Base-by-base conservation (phyloP, 2,329 filamentous ascomycete species). In the Neonectria neomacrospora region DNA sequence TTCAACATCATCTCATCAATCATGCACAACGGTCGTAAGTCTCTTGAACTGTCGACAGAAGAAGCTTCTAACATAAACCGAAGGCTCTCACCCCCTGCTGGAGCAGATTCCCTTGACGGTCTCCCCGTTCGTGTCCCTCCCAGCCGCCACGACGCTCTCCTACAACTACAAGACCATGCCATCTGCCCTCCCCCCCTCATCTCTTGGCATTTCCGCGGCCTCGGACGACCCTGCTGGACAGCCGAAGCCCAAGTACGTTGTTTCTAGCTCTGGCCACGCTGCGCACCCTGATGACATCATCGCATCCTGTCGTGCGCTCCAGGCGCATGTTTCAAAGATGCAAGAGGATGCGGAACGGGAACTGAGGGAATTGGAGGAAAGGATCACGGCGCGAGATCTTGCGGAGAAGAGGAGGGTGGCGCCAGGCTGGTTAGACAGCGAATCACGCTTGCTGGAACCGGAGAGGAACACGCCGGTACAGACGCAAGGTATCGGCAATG, bases 101-200 rank as follows among this genome's bases (percentile, higher is more conserved):
- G 92, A 94, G 69, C 96, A 99, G 81, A 89, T 98, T 42, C 94
- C 96, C 30, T 83, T 99, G 58, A 96, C 94, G 53, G 94, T 98
- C 47, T 97, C 95, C 3, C 96, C 96, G 26, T 97, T 97, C 82
- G 88, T 98, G 73, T 91, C 91, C 64, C 90, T 99, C 32, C 96
- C 96, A 11, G 91, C 92, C 30, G 91, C 95, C 26, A 92, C 94
- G 20, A 97, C 94, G 0, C 88, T 99, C 8, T 95, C 96, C 23
- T 98, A 98, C 82, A 97, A 93, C 71, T 98, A 97, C 86, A 95
- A 94, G 76, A 86, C 89, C 11, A 90, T 98, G 75, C 93, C 95
- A 0, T 95, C 93, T 1, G 91, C 93, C 2, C 87, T 98, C 0
- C 95, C 96, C 2, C 73, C 78, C 3, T 78, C 79, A 2, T 69